Evolutionary conservation across 2,329 filamentous ascomycete species (phyloP), one percentile per base, ranked within the genome.

Genomic region (Hortaea werneckii): DNA sequence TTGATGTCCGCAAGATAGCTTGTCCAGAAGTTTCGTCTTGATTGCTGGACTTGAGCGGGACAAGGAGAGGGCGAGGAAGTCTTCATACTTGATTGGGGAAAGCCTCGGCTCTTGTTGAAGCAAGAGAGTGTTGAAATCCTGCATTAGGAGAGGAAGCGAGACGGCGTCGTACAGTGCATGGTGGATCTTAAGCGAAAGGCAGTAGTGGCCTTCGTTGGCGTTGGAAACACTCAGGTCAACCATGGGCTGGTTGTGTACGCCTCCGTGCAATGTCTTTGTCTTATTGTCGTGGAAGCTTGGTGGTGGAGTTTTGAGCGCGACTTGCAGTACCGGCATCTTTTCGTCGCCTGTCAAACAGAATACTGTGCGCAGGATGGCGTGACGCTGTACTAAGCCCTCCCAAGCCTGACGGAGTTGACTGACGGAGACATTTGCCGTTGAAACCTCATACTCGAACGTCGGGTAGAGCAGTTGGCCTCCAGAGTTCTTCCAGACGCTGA

Each of bases 91-190:
- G 2, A 52, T 34, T 3, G 10, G n/a, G 7, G 45, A 37, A 10
- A 12, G 26, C 1, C 38, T 9, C 6, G 37, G 37, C 4, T 29
- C 4, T 2, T 29, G 13, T 27, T 43, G 47, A 55, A 66, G 65
- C 62, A 80, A 32, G 2, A 69, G 52, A 4, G 56, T 50, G 50
- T 72, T 63, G 9, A 83, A 65, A 37, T 75, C 65, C 10, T 73
- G 59, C 20, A 87, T 67, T 5, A 94, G 66, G 0, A 74, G 60
- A 1, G 81, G 77, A 4, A 95, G 69, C 55, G 85, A 92, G 49
- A 94, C 74, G 5, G 82, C 88, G 61, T 95, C 90, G 59, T 95
- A 96, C 0, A 95, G 71, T 0, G 85, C 85, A 61, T 96, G 89
- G 51, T 95, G 88, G 4, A 95, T 82, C 27, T 71, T 69, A 2